A percentile compares a stretch with the other conserved stretches of the same genome.
These are phyloP conservation scores for Sphaerosporella brunnea DNA, from an alignment of 495 filamentous ascomycete genomes.

Conservation along the genomic window DNA sequence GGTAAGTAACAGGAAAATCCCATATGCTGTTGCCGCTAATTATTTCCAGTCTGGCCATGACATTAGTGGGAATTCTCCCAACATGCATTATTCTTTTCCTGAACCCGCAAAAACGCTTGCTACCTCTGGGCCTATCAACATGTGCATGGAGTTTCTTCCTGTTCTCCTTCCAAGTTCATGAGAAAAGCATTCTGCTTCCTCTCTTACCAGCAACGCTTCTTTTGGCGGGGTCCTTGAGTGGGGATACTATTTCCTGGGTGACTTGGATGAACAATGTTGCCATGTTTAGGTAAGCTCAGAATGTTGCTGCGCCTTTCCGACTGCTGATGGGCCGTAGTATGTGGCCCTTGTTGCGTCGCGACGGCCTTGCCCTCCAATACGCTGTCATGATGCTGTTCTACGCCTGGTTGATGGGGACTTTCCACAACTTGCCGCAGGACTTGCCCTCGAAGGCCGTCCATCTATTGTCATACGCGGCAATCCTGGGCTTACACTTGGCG, in stretches of 20 bases:
- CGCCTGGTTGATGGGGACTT: conserved; percentile 63
- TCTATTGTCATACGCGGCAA: conserved; percentile 50
- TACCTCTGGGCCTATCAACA: conserved; percentile 60
- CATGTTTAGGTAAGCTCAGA: conserved; percentile 37
- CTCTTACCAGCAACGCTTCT: conserved; percentile 81
- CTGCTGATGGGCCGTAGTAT: conserved; percentile 37
- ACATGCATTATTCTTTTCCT: conserved; percentile 64
- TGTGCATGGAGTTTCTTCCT: conserved; percentile 94
- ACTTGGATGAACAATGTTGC: conserved; percentile 83
- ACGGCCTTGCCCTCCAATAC: conserved; percentile 71
- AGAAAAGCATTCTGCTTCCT: conserved; percentile 86
- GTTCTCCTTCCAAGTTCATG: conserved; percentile 93
- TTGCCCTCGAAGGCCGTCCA: conserved; percentile 55
- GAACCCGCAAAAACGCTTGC: conserved; percentile 53
- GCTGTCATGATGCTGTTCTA: conserved; percentile 65
- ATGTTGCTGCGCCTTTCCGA: neutral
- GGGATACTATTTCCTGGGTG: conserved; percentile 67
- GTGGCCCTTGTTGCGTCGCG: conserved; percentile 73
- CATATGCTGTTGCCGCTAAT: neutral
- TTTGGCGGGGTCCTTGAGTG: conserved; percentile 58
- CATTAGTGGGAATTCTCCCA: conserved; percentile 54
- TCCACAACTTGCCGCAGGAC: conserved; percentile 45
- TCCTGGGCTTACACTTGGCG: conserved; percentile 61
- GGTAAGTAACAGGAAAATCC: conserved; percentile 4
- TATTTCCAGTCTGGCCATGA: conserved; percentile 42